Base-by-base conservation (phyloP, 352 stramenopile species). In the Pythium periplocum region DNA sequence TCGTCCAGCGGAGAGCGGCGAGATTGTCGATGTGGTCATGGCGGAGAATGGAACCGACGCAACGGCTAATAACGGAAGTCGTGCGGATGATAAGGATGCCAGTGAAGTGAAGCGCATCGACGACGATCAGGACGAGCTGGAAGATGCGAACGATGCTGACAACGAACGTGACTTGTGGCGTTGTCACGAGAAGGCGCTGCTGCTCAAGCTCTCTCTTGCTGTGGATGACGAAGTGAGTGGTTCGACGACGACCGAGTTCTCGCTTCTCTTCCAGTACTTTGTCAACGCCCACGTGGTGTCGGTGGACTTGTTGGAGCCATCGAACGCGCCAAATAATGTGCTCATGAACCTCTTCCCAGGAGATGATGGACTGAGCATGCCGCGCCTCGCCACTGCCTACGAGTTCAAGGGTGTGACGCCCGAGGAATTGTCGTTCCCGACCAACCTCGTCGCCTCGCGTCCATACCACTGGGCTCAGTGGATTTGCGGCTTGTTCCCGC, bases 391-490 rank as follows among this genome's bases (percentile, higher is more conserved):
- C 0, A 63, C 67, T 4, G 78, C 72, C 46, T 90, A 92, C 55
- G 57, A 66, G 51, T 84, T 78, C 39, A 46, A 66, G 42, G 45
- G 70, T 2, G 51, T 64, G 6, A 55, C 48, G 26, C 47, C 57
- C 8, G 41, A 36, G 2, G 81, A 90, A 43, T 48, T 87, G 4
- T 45, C 63, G 33, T 88, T 86, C 51, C 75, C 77, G 2, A 51
- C 48, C 1, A 64, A 77, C 33, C 51, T 66, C 26, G 45, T 48
- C 2, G 30, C 35, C 1, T 72, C 60, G 38, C 73, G 77, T 41
- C 82, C 82, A 36, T 92, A 84, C 56, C 69, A 81, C 48, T 92
- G 82, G 82, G 65, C 73, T 0, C 78, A 92, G 37, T 92, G 78
- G 78, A 79, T 92, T 36, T 89, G 76, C 35, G 81, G 81, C 3